Conservation (phyloP, 495 filamentous ascomycete genomes). For the Annulohypoxylon nitens region DNA sequence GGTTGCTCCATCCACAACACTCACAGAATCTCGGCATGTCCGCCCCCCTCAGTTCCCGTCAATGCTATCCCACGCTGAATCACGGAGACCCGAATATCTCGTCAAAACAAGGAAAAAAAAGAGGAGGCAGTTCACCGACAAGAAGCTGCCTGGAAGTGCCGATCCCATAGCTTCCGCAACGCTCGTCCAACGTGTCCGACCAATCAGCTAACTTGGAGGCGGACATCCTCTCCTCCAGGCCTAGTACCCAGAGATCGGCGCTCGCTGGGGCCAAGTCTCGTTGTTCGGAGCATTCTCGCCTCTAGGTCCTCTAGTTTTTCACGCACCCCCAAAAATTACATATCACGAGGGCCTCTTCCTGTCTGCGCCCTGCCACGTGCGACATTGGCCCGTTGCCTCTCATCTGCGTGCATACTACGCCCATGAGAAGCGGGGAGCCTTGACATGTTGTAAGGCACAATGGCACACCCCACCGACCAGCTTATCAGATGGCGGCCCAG, state of each 20-base stretch:
- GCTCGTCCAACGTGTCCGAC: constrained; percentile 37
- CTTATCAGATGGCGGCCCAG: constrained; percentile 41
- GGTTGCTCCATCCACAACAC: constrained; percentile 31
- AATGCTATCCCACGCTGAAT: constrained; percentile 30
- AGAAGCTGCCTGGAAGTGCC: constrained; percentile 39
- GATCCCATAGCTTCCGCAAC: constrained; percentile 37
- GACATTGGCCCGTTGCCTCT: constrained; percentile 35
- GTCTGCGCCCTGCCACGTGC: constrained; percentile 46
- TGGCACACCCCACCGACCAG: constrained; percentile 28
- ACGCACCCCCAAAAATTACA: constrained; percentile 35
- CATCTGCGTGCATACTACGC: constrained; percentile 27
- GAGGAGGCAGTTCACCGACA: constrained; percentile 44
- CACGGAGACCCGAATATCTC: constrained; percentile 30
- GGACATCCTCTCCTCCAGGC: constrained; percentile 36
- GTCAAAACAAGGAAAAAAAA: constrained; percentile 25
- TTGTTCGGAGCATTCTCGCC: constrained; percentile 45
- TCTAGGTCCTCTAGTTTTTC: constrained; percentile 42
- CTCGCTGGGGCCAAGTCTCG: constrained; percentile 41
- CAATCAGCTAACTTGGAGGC: constrained; percentile 30
- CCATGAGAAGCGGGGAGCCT: constrained; percentile 40
- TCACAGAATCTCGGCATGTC: constrained; percentile 24
- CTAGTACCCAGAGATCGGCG: constrained; percentile 44
- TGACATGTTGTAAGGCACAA: constrained; percentile 40
- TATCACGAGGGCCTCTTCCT: constrained; percentile 43
- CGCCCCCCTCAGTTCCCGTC: constrained; percentile 18